Conservation (phyloP, 1,284 basidiomycete genomes). For the Pisolithus thermaeus region DNA sequence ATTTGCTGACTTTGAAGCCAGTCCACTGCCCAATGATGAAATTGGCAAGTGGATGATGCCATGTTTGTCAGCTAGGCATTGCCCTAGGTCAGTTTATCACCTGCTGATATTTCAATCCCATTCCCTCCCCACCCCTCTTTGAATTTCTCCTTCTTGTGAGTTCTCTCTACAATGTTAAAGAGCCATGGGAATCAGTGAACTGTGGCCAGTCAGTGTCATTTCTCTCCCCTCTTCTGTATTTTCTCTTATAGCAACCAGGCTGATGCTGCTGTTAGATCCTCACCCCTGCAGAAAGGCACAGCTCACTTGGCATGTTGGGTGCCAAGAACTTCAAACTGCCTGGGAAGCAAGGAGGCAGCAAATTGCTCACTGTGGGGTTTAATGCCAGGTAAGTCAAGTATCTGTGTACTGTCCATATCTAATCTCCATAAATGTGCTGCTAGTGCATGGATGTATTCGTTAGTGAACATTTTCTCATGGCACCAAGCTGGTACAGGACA, state of each 20-base stretch:
- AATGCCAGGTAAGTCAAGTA: neutral
- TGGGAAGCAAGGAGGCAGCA: neutral
- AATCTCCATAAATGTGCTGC: neutral
- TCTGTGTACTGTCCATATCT: too few relatives aligned
- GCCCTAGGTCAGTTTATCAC: too few relatives aligned
- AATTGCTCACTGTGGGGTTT: neutral
- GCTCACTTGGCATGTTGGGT: neutral
- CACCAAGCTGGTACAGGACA: neutral
- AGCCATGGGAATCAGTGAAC: neutral
- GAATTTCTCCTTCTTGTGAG: too few relatives aligned
- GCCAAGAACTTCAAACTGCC: neutral
- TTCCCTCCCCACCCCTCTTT: too few relatives aligned
- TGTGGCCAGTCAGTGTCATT: neutral
- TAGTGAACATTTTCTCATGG: neutral
- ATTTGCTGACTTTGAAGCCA: too few relatives aligned
- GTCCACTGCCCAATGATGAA: too few relatives aligned
- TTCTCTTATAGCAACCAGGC: neutral
- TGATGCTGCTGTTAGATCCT: neutral
- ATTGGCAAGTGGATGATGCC: too few relatives aligned
- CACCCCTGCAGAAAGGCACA: neutral
- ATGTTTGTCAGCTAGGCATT: too few relatives aligned
- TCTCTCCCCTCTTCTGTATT: neutral
- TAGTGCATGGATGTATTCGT: neutral
- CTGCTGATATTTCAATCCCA: too few relatives aligned
- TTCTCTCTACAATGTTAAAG: too few relatives aligned